A percentile compares a stretch with the other conserved stretches of the same genome.
phyloP scores from a whole-genome alignment of 2,329 filamentous ascomycete genomes.

The Basipetospora sp. region DNA sequence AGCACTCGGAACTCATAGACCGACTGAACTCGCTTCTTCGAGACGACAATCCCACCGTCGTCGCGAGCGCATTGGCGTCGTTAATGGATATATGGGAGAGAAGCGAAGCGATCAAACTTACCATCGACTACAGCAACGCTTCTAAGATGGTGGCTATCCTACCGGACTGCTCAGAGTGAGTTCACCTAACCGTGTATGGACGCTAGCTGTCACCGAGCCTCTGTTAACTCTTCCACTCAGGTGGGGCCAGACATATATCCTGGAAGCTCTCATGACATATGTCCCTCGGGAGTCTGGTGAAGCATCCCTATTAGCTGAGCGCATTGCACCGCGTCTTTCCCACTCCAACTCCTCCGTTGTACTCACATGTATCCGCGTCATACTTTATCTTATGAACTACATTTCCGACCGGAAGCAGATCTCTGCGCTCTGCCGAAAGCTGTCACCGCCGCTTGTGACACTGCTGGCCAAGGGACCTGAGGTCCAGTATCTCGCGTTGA shows the following conservation, averaged over 20 bases:
- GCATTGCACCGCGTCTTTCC: constrained; percentile 86
- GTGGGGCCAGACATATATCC: constrained; percentile 97
- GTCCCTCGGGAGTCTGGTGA: constrained; percentile 83
- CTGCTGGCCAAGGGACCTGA: constrained; percentile 90
- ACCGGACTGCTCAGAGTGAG: constrained; percentile 90
- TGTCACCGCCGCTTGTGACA: constrained; percentile 88
- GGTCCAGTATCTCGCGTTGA: constrained; percentile 90
- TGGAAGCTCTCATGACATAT: constrained; percentile 95
- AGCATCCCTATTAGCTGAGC: constrained; percentile 76
- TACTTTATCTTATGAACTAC: constrained; percentile 97
- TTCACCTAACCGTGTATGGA: too few relatives aligned
- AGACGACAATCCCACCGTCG: constrained; percentile 94
- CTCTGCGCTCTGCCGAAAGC: constrained; percentile 71
- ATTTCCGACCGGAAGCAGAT: constrained; percentile 85
- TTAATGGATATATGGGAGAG: constrained; percentile 98
- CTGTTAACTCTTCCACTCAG: constrained; percentile 27
- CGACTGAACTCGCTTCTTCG: constrained; percentile 75
- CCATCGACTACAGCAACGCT: constrained; percentile 92
- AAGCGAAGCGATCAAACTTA: constrained; percentile 92
- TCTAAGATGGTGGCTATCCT: constrained; percentile 96
- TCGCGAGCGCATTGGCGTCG: constrained; percentile 79
- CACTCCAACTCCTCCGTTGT: constrained; percentile 96
- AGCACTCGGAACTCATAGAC: constrained; percentile 82
- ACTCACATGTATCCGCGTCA: constrained; percentile 86
- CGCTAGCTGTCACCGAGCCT: too few relatives aligned